phyloP scores from a whole-genome alignment of 2,329 filamentous ascomycete genomes.

The Trichoderma gracile region DNA sequence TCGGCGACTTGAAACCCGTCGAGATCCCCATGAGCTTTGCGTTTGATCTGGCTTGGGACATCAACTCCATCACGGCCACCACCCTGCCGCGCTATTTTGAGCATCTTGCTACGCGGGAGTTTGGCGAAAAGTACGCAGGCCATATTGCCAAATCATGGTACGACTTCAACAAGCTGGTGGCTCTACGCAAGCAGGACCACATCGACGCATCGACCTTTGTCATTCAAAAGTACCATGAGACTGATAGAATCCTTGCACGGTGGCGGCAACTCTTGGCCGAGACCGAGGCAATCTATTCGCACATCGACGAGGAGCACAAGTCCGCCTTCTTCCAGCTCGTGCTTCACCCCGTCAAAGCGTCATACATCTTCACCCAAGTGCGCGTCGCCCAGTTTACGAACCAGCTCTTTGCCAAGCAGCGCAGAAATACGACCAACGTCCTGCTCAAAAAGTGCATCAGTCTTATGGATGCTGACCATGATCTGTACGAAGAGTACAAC shows the following conservation, averaged over 20 bases:
- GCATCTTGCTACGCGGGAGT: constrained; percentile 52
- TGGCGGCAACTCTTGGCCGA: constrained; percentile 52
- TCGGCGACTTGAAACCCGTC: constrained; percentile 61
- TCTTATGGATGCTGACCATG: constrained; percentile 54
- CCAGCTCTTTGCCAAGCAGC: constrained; percentile 55
- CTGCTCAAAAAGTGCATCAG: constrained; percentile 49
- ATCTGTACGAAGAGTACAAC: constrained; percentile 54
- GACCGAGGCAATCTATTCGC: constrained; percentile 48
- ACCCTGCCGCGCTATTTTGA: constrained; percentile 47
- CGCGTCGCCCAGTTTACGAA: constrained; percentile 51
- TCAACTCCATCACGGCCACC: constrained; percentile 45
- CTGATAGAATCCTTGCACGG: constrained; percentile 52
- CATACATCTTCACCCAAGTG: constrained; percentile 54
- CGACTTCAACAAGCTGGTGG: constrained; percentile 51
- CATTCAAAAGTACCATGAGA: constrained; percentile 61
- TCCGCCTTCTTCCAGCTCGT: constrained; percentile 62
- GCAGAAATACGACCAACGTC: constrained; percentile 57
- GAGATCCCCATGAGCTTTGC: constrained; percentile 58
- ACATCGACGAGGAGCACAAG: constrained; percentile 45
- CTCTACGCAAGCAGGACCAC: constrained; percentile 61
- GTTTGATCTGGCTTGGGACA: constrained; percentile 59
- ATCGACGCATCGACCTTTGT: constrained; percentile 59
- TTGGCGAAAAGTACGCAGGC: constrained; percentile 47
- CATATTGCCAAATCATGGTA: constrained; percentile 53
- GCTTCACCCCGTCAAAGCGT: constrained; percentile 60